phyloP scores from a whole-genome alignment of 257 asterid genomes.

The Ehretia macrophylla region DNA sequence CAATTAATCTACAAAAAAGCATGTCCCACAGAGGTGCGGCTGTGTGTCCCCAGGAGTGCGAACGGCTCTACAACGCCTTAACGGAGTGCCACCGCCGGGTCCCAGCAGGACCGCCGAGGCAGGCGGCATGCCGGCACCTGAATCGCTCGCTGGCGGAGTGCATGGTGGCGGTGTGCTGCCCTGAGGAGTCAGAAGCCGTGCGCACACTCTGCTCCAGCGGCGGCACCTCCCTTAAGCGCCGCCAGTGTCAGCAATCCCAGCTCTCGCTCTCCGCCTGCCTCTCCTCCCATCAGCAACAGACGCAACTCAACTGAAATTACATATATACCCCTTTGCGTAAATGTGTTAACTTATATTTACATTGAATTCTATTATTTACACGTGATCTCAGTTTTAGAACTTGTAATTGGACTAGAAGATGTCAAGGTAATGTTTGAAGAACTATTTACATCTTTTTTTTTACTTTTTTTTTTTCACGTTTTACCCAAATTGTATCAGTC shows the following conservation, averaged over 20 bases:
- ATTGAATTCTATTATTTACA: no score
- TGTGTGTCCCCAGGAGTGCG: constrained; percentile 38
- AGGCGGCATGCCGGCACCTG: constrained; percentile 79
- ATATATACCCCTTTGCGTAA: neutral
- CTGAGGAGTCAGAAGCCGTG: constrained; percentile 67
- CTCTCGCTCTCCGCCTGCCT: constrained; percentile 67
- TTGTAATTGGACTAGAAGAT: no score
- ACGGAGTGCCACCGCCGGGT: constrained; percentile 70
- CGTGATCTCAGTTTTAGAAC: no score
- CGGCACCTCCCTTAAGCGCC: constrained; percentile 86
- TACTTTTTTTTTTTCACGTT: no score
- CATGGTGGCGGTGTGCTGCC: constrained; percentile 65
- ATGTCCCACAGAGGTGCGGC: neutral
- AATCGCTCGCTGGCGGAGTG: constrained; percentile 77
- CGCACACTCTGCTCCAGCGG: constrained; percentile 79
- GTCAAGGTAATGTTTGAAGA: no score
- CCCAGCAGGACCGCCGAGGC: constrained; percentile 55
- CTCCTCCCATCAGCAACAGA: constrained; percentile 39
- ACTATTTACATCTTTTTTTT: no score
- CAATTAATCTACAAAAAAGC: no score
- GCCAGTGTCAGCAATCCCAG: constrained; percentile 72
- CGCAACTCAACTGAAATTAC: neutral
- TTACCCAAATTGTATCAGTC: no score
- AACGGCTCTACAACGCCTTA: constrained; percentile 54
- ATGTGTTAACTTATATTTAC: no score